Evolutionary conservation across 768 basidiomycete genomes (phyloP), one percentile per base, ranked within the genome.

Genomic region (Trametes sanguinea): DNA sequence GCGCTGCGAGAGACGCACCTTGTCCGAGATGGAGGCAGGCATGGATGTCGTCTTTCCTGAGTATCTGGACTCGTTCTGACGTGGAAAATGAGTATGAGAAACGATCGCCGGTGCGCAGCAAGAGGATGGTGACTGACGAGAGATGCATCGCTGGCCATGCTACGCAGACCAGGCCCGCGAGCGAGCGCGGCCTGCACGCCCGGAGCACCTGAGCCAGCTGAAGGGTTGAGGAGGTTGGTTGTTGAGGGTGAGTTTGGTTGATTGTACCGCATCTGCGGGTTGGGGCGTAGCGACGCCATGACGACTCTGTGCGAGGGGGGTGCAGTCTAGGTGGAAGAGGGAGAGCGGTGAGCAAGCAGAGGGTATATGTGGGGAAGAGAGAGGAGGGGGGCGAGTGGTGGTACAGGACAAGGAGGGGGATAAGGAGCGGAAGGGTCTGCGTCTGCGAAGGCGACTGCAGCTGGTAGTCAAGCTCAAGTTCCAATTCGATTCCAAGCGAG

Each of bases 1-100:
- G 11, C 13, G 8, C 22, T 5, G 39, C n/a, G n/a, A 6, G 4
- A 11, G 11, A 55, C 64, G 3, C 33, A 69, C 68, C 68, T 69
- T 69, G 61, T 69, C 68, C 0, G 68, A 69, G 29, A 69, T 60
- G 46, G 68, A 69, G 6, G 61, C 51, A 11, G 67, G 64, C 51
- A 66, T 62, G 6, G 64, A 63, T 42, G 48, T 40, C 29, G 54
- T 47, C 54, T 44, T 60, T 27, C 62, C 62, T 8, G 64, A 60
- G 45, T 66, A 68, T 32, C 65, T 65, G 22, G 65, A 65, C 27
- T 66, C 63, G 37, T 54, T 62, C 67, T 68, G 63, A 30, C 22
- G 60, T 52, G 33, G 51, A 40, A 7, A 22, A n/a, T 30, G 39
- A 17, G 43, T 43, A 16, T 33, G 39, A 51, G 60, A 29, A 63